These are phyloP conservation scores for Pyrrhoderma noxium DNA, from an alignment of 1,284 basidiomycete genomes.

Conservation along the genomic window DNA sequence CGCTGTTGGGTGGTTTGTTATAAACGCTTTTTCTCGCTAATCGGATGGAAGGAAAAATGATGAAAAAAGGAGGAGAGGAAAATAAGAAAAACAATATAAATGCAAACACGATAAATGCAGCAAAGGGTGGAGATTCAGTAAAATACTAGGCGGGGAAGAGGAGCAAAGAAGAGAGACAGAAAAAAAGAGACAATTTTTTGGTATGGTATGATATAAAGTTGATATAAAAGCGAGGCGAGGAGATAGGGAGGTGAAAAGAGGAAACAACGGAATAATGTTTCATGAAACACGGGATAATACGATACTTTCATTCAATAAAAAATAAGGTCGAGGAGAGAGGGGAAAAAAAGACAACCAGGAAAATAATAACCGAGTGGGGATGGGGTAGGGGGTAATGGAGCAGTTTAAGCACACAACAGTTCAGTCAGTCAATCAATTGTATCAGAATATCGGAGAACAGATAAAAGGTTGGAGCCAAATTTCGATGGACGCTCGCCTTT, in stretches of 20 bases:
- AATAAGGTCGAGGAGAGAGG: not conserved
- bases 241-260: no score
- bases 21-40: not conserved
- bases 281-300: no score
- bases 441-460: no score
- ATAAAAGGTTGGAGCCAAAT: not conserved
- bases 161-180: not conserved
- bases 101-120: not conserved
- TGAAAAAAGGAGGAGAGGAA: not conserved
- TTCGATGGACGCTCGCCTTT: no score
- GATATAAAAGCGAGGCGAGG: no score
- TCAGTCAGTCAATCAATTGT: no score
- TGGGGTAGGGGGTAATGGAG: not conserved
- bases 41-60: not conserved
- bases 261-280: no score
- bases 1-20: not conserved
- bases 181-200: not conserved
- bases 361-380: not conserved
- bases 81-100: not conserved
- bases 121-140: not conserved
- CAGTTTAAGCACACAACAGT: not conserved
- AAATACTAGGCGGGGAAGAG: not conserved
- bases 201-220: no score
- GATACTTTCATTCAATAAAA: no score
- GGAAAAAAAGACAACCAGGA: not conserved